Conservation (phyloP, 2,329 filamentous ascomycete species). For the Xylaria digitata region DNA sequence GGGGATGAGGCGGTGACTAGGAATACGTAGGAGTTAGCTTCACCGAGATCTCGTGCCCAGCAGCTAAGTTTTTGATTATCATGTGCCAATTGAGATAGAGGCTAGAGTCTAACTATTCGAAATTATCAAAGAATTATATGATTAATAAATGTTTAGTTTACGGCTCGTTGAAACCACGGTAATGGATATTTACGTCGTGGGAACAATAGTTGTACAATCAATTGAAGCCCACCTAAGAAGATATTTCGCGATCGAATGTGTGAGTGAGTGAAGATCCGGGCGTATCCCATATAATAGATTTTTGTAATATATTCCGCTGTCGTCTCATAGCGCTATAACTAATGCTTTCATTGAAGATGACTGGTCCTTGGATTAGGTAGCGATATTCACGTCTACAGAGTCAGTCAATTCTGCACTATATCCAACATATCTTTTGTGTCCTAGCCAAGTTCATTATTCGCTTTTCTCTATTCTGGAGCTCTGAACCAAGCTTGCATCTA, state of each 20-base stretch:
- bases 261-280: not conserved
- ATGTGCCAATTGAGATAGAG: not conserved
- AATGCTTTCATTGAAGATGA: too few relatives aligned
- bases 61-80: slow-evolving; percentile 13
- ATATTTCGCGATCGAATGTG: not conserved
- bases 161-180: not conserved
- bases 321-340: too few relatives aligned
- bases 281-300: not conserved
- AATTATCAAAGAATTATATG: not conserved
- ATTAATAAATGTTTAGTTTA: not conserved
- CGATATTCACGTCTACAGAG: too few relatives aligned
- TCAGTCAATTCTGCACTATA: too few relatives aligned
- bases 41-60: not conserved
- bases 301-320: too few relatives aligned
- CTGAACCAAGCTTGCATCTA: too few relatives aligned
- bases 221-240: not conserved
- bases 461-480: too few relatives aligned
- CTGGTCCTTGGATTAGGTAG: too few relatives aligned
- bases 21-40: not conserved
- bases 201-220: not conserved
- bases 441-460: too few relatives aligned
- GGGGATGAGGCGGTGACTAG: slow-evolving; percentile 28
- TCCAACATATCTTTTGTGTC: too few relatives aligned
- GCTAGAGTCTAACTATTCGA: not conserved
- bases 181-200: not conserved